Base-by-base conservation (phyloP, 169 alveolate species). In the Plasmodium adleri region DNA sequence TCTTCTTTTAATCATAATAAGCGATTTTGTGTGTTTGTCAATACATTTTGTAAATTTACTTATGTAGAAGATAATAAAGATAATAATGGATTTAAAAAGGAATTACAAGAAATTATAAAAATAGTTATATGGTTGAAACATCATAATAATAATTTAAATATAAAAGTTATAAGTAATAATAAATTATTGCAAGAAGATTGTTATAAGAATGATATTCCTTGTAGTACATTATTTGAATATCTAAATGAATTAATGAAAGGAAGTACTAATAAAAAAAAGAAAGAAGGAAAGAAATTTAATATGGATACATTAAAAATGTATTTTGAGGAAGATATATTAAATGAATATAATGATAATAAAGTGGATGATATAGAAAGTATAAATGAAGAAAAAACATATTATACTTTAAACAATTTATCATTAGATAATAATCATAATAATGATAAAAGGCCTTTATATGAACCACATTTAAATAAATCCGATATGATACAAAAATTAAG, bases 401-500 rank as follows among this genome's bases (percentile, higher is more conserved):
- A 5, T 17, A 63, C 54, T 20, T 75, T 32, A 12, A 26, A 39
- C 47, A 39, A 24, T 26, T 4, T 9, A n/a, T 32, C 28, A 43
- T 26, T 15, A 6, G 43, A 67, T 28, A 24, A 67, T 50, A 50
- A 52, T 86, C 24, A 95, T 74, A 88, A 88, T 88, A 60, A 90
- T 74, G 93, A 72, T 85, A 92, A 60, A 26, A 72, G 80, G 56
- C 74, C 47, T 43, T 12, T 92, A 10, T 95, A 87, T 74, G 88
- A 93, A 12, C 95, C 93, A 15, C 95, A 96, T 86, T 80, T 95
- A 17, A 56, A 93, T 20, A 90, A 85, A 59, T 91, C 88, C 20
- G 96, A 94, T 70, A 91, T 96, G 88, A 89, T 88, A 9, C 85
- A 87, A 28, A 95, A 97, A 54, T 93, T 97, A 32, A 96, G 97